phyloP scores from a whole-genome alignment of 2,329 filamentous ascomycete species.

The Bipolaris oryzae region DNA sequence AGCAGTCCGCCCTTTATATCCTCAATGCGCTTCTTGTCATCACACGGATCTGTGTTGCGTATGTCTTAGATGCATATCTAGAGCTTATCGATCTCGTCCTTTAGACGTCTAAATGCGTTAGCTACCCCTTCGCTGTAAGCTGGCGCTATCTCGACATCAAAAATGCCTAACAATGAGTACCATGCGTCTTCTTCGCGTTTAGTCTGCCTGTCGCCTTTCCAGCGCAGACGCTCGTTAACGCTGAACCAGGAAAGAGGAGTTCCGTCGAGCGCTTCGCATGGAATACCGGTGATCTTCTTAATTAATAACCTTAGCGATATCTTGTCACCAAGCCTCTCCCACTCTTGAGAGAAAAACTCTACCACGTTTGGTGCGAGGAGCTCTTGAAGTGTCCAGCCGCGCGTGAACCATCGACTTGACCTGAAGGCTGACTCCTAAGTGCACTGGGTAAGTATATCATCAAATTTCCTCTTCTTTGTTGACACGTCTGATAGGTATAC shows the following conservation, averaged over 20 bases:
- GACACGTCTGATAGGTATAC: constrained; percentile 1
- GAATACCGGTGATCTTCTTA: constrained; percentile 6
- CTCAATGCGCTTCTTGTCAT: constrained; percentile 5
- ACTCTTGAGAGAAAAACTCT: constrained; percentile 21
- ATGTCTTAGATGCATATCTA: not conserved
- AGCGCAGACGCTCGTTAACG: too few relatives aligned
- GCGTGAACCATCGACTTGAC: too few relatives aligned
- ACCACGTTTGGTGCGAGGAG: constrained; percentile 12
- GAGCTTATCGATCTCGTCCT: not conserved
- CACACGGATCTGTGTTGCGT: not conserved
- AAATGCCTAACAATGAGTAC: constrained; percentile 13
- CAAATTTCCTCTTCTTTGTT: not conserved
- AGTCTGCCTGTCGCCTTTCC: too few relatives aligned
- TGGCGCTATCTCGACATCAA: constrained; percentile 7
- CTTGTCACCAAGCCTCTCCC: constrained; percentile 14
- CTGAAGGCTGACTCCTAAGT: too few relatives aligned
- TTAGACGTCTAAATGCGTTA: not conserved
- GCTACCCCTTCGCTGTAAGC: constrained; percentile 7
- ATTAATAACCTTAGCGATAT: not conserved
- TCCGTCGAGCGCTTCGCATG: too few relatives aligned
- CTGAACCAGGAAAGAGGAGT: too few relatives aligned
- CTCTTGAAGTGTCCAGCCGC: too few relatives aligned
- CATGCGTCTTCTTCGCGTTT: not conserved
- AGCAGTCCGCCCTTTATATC: constrained; percentile 1
- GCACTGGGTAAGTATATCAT: not conserved